phyloP scores from a whole-genome alignment of 2,329 filamentous ascomycete species.

The Fusarium buharicum region DNA sequence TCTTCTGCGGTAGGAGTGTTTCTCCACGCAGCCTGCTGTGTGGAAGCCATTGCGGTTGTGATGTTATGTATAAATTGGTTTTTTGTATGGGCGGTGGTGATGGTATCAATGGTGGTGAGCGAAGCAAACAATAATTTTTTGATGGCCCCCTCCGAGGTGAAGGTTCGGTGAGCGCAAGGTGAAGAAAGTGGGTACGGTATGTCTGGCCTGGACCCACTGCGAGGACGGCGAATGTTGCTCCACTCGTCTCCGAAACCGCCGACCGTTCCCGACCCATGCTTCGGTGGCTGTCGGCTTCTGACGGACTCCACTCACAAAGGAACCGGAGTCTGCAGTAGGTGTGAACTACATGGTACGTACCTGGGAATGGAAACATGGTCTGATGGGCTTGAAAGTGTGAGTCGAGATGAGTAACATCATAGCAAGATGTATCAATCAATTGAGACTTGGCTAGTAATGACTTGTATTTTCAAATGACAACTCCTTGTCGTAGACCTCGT shows the following conservation, averaged over 20 bases:
- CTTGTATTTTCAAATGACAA: neutral
- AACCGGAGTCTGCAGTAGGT: slow-evolving; percentile 9
- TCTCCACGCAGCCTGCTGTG: slow-evolving; percentile 50
- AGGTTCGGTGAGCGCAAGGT: slow-evolving; percentile 30
- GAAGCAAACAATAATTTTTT: slow-evolving; percentile 46
- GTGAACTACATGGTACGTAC: slow-evolving; percentile 12
- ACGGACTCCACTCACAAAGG: slow-evolving; percentile 17
- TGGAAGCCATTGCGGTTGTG: slow-evolving; percentile 47
- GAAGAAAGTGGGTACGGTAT: slow-evolving; percentile 13
- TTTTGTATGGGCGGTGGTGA: slow-evolving; percentile 12
- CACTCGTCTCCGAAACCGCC: slow-evolving; percentile 34
- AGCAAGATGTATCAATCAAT: neutral
- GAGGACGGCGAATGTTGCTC: slow-evolving; percentile 23
- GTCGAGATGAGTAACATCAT: slow-evolving; percentile 16
- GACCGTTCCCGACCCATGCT: slow-evolving; percentile 21
- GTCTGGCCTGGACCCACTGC: neutral
- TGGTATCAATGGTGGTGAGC: slow-evolving; percentile 12
- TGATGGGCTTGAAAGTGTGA: slow-evolving; percentile 19
- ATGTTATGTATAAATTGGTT: neutral
- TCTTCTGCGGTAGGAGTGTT: slow-evolving; percentile 63
- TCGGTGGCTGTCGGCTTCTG: slow-evolving; percentile 22
- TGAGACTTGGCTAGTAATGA: neutral
- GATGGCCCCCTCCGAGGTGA: slow-evolving; percentile 48
- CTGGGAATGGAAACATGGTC: slow-evolving; percentile 15
- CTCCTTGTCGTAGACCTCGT: neutral